These are phyloP conservation scores for Trichoderma endophyticum DNA, from an alignment of 2,329 filamentous ascomycete species.

Conservation along the genomic window DNA sequence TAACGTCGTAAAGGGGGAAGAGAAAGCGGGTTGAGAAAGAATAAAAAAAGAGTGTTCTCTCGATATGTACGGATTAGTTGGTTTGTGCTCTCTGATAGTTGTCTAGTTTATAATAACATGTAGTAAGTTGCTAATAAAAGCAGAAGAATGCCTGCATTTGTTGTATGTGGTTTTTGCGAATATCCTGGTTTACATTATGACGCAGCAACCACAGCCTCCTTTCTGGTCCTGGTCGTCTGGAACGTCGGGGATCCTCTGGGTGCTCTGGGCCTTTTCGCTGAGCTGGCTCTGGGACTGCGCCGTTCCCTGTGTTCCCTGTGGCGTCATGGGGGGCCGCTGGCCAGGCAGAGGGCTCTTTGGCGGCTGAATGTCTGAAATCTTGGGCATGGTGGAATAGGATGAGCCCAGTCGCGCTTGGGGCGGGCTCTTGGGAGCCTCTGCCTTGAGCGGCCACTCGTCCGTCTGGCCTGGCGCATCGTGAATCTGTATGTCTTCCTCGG, in stretches of 20 bases:
- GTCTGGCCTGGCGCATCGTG: slow-evolving; percentile 32
- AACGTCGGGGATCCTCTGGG: slow-evolving; percentile 22
- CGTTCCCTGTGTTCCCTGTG: slow-evolving; percentile 34
- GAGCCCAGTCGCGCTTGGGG: slow-evolving; percentile 41
- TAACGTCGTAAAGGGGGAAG: slow-evolving; percentile 18
- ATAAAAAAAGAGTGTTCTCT: not conserved
- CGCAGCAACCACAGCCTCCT: slow-evolving; percentile 49
- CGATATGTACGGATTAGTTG: slow-evolving; percentile 19
- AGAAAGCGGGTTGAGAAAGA: not conserved
- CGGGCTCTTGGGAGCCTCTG: slow-evolving; percentile 42
- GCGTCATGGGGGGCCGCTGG: slow-evolving; percentile 41
- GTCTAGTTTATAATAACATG: slow-evolving; percentile 9
- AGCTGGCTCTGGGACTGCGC: slow-evolving; percentile 24
- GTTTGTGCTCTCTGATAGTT: slow-evolving; percentile 9
- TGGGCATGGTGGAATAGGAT: slow-evolving; percentile 62
- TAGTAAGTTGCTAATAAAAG: not conserved
- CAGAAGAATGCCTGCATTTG: not conserved
- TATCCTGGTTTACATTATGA: slow-evolving; percentile 43
- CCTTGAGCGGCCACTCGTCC: slow-evolving; percentile 60
- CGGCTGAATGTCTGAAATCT: slow-evolving; percentile 42
- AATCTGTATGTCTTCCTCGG: slow-evolving; percentile 21
- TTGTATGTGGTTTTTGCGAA: not conserved
- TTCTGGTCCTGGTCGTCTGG: slow-evolving; percentile 37
- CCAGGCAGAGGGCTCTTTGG: slow-evolving; percentile 39
- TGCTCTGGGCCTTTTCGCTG: slow-evolving; percentile 19